Base-by-base conservation (phyloP, 78 protist genomes). In the Monocercomonoides exilis region DNA sequence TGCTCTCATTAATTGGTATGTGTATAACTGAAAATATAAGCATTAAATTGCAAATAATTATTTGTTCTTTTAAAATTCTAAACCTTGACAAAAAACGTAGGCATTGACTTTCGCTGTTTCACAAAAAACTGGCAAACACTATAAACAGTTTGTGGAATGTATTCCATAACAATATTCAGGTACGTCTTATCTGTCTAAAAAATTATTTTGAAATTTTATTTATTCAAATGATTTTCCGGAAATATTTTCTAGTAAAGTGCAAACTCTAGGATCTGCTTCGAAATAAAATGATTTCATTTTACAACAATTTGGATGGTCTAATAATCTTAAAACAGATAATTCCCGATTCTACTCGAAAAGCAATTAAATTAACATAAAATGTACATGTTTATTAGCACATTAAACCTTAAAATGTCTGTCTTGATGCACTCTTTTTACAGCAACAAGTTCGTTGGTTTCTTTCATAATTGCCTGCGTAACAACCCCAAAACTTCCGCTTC, bases 361-460 rank as follows among this genome's bases (percentile, higher is more conserved):
- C 2, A 3, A 3, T n/a, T n/a, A n/a, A n/a, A n/a, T n/a, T n/a
- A n/a, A n/a, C n/a, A n/a, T n/a, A n/a, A n/a, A n/a, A n/a, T n/a
- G n/a, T n/a, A n/a, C n/a, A n/a, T n/a, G n/a, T n/a, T n/a, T n/a
- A n/a, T n/a, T n/a, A n/a, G n/a, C n/a, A n/a, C n/a, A n/a, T n/a
- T n/a, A n/a, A n/a, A 95, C 98, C 96, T 98, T 98, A 92, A 91
- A 98, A 21, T 98, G 85, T 77, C 92, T 81, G 91, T 98, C 99
- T 90, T 98, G 98, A 79, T 96, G 89, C 43, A 97, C 99, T 88
- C 96, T 96, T 89, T 98, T 98, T 54, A 98, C 93, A 43, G 99
- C 99, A 4, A 97, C 97, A 34, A 70, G 80, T 64, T 96, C 97
- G 41, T 91, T 90, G 0, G 96, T 88, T 21, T 89, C 84, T 33